Evolutionary conservation across 2,329 filamentous ascomycete genomes (phyloP).

Genomic region (Biscogniauxia marginata): DNA sequence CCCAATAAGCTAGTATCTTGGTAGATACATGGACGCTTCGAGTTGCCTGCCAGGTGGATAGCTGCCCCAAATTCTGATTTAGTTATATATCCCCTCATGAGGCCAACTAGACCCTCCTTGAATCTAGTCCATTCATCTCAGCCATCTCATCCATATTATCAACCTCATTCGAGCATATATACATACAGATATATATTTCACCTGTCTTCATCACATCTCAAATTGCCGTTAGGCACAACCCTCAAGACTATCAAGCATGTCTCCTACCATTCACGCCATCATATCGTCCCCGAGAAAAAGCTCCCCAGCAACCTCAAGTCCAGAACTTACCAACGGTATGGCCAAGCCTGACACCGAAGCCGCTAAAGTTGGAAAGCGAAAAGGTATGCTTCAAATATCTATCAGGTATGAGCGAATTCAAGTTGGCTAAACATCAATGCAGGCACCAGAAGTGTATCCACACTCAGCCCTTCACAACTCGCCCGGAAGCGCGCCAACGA

Average conservation of each 20-base stretch:
- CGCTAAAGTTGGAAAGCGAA: slow-evolving; percentile 30
- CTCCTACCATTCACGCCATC: slow-evolving; percentile 4
- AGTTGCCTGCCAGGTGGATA: slow-evolving; percentile 12
- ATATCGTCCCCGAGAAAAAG: slow-evolving; percentile 11
- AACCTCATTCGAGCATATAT: slow-evolving; percentile 4
- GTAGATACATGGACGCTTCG: slow-evolving; percentile 7
- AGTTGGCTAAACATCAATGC: slow-evolving; percentile 6
- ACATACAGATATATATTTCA: neutral
- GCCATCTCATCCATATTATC: neutral
- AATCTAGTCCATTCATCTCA: neutral
- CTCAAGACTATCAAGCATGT: slow-evolving; percentile 11
- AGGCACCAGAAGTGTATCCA: slow-evolving; percentile 77
- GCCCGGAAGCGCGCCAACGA: slow-evolving; percentile 91
- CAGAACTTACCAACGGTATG: slow-evolving; percentile 24
- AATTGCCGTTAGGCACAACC: neutral
- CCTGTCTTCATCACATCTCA: neutral
- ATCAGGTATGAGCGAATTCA: neutral
- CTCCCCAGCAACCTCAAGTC: slow-evolving; percentile 13
- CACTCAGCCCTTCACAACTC: slow-evolving; percentile 82
- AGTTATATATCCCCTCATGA: slow-evolving; percentile 24
- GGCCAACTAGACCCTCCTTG: slow-evolving; percentile 16
- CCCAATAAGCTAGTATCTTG: slow-evolving; percentile 4
- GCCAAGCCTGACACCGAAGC: slow-evolving; percentile 23
- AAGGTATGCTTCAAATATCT: slow-evolving; percentile 24
- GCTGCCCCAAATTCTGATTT: slow-evolving; percentile 10